Evolutionary conservation across 495 filamentous ascomycete genomes (phyloP), one percentile per base, ranked within the genome.

Genomic region (Tricharina praecox): DNA sequence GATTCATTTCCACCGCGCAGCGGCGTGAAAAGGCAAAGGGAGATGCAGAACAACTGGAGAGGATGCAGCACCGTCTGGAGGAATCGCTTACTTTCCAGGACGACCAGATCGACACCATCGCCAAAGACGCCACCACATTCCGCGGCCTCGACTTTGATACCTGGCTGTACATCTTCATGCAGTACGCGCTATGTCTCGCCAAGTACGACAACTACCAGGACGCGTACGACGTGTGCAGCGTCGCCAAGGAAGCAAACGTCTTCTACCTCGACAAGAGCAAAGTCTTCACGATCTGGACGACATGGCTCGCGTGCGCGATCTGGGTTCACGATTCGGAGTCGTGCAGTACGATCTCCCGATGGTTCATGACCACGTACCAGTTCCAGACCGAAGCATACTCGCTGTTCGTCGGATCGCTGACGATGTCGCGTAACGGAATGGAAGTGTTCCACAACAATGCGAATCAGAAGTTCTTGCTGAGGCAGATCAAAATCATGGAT

Each of bases 401-500:
- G 11, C 71, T 96, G 52, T 90, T 85, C 33, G 55, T 55, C 3
- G 58, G 50, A 3, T 44, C 50, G 3, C 53, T 61, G 33, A 61
- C 53, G 4, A 53, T 53, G 8, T 48, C 47, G 4, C 61, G 55
- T 34, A 51, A 61, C 13, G 58, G 58, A 0, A 51, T 53, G 10
- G 58, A 61, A 18, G 53, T 61, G 9, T 78, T 74, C 56, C 70
- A 75, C 52, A 69, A 70, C 18, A 71, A 70, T 3, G 67, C 74
- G 9, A 70, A 79, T 23, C 85, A 92, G 64, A 95, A 95, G 58
- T 92, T 79, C 60, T 75, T 96, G 58, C 70, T 93, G 8, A 74
- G 87, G 18, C 83, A 88, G 63, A 79, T 95, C 64, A 93, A 93
- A 62, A 77, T 78, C 11, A 85, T 93, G 74, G 90, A 97, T 58